A percentile compares a stretch with the other conserved stretches of the same genome.
Conservation (phyloP, 1,284 basidiomycete species). For the Malassezia sympodialis region DNA sequence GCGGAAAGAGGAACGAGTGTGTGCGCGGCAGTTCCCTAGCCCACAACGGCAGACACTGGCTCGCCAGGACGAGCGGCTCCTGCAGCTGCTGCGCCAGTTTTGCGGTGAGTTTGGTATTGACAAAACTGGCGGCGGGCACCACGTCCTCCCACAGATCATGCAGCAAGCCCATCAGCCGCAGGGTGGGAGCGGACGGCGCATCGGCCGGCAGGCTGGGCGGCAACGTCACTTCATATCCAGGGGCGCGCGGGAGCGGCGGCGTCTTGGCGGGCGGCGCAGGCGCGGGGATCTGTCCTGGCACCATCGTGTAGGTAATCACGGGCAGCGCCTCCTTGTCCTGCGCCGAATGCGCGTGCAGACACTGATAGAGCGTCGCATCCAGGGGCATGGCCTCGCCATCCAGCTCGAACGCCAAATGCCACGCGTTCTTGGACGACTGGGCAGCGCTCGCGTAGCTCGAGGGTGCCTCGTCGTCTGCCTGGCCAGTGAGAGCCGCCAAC, state of each 20-base stretch:
- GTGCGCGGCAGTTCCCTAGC: conserved; percentile 82
- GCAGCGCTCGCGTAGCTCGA: conserved; percentile 82
- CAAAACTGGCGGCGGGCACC: conserved; percentile 66
- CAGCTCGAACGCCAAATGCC: conserved; percentile 92
- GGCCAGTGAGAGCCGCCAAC: conserved; percentile 69
- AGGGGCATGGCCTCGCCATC: conserved; percentile 70
- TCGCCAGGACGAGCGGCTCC: conserved; percentile 96
- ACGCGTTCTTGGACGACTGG: conserved; percentile 81
- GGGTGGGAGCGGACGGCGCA: conserved; percentile 75
- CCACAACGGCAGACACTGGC: conserved; percentile 92
- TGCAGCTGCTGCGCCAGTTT: conserved; percentile 96
- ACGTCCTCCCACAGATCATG: conserved; percentile 55
- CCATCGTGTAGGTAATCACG: conserved; percentile 71
- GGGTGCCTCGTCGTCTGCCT: conserved; percentile 6
- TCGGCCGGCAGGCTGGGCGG: conserved; percentile 70
- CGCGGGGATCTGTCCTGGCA: conserved; percentile 63
- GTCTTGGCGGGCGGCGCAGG: not conserved
- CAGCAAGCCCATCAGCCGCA: conserved; percentile 77
- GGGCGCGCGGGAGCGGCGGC: not conserved
- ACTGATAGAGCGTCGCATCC: conserved; percentile 88
- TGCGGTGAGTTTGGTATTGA: conserved; percentile 96
- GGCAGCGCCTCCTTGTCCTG: not conserved
- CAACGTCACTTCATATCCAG: conserved; percentile 29
- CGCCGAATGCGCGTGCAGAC: conserved; percentile 76
- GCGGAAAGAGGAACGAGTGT: conserved; percentile 96